Base-by-base conservation (phyloP, 495 filamentous ascomycete genomes). In the Neurospora sp. region DNA sequence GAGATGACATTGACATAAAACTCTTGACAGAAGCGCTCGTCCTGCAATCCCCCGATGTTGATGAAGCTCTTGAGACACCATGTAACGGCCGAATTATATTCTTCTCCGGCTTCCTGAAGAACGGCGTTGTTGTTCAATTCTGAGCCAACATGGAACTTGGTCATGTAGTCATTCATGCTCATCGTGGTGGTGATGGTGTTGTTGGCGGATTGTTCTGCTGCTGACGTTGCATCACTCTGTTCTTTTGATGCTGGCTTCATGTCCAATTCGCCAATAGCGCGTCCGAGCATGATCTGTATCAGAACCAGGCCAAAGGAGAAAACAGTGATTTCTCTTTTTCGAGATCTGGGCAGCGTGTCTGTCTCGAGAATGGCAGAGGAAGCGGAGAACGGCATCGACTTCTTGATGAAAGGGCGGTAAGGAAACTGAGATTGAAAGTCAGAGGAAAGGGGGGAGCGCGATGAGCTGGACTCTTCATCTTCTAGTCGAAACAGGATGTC, bases 1-100 rank as follows among this genome's bases (percentile, higher is more conserved):
- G 61, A 71, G 5, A 74, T 59, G 1, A 76, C 75, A 7, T 71
- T 53, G 14, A 44, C 71, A 35, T 73, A 71, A 65, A 76, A 73
- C 0, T 70, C 22, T 14, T 72, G 74, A 38, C 74, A 76, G 37
- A 75, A 75, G 8, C 0, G 39, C 5, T 74, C 72, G 27, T 59
- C 53, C n/a, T 74, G 61, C 37, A 76, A 68, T 0, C 74, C 71
- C 0, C 20, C 70, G 16, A 74, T 65, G 16, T 42, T 71, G 22
- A 72, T 37, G 7, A 72, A 39, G 18, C 39, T 74, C 31, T 68
- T 37, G 10, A 74, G 70, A 68, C 70, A 74, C 71, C 73, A 40
- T 14, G 69, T 44, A 5, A 72, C 70, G 1, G 65, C 68, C 2
- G 20, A 38, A 1, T 9, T 69, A 38, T 74, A 74, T 5, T 74